A percentile compares a stretch with the other conserved stretches of the same genome.
Conservation (phyloP, 2,329 filamentous ascomycete species). For the Chaetomium olivaceum region DNA sequence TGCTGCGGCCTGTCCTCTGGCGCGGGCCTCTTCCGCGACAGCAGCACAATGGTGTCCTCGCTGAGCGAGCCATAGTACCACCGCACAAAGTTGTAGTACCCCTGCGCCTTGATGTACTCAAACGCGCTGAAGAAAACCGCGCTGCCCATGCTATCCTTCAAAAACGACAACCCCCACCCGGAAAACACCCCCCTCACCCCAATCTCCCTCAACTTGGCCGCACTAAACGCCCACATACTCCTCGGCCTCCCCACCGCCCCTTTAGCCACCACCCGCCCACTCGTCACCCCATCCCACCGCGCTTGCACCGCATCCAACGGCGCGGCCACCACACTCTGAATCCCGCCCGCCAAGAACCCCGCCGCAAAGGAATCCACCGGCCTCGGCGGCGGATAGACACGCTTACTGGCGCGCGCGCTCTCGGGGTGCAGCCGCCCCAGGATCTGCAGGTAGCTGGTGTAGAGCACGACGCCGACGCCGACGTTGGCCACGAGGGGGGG, state of each 20-base stretch:
- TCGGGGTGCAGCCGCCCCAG: conserved; percentile 67
- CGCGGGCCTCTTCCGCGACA: conserved; percentile 49
- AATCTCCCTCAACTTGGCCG: conserved; percentile 68
- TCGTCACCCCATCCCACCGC: conserved; percentile 56
- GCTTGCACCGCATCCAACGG: conserved; percentile 76
- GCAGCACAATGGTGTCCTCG: conserved; percentile 52
- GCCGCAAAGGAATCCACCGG: conserved; percentile 66
- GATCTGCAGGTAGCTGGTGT: conserved; percentile 73
- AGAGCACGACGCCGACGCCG: conserved; percentile 71
- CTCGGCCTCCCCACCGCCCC: conserved; percentile 41
- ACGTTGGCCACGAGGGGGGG: conserved; percentile 75
- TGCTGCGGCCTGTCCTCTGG: conserved; percentile 25
- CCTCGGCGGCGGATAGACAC: conserved; percentile 69
- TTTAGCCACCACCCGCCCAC: conserved; percentile 30
- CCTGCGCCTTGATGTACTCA: conserved; percentile 74
- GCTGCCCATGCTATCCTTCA: conserved; percentile 69
- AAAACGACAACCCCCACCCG: conserved; percentile 67
- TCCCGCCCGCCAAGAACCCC: conserved; percentile 65
- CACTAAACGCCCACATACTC: conserved; percentile 73
- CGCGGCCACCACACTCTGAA: conserved; percentile 72
- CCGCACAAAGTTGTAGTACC: conserved; percentile 69
- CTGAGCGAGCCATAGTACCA: conserved; percentile 66
- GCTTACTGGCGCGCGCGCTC: conserved; percentile 55
- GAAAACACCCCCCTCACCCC: conserved; percentile 72
- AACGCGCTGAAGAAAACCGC: conserved; percentile 75